Percentiles rank a stretch among this genome's conserved stretches.
phyloP scores from a whole-genome alignment of 2,329 filamentous ascomycete genomes.

The Biscogniauxia marginata region DNA sequence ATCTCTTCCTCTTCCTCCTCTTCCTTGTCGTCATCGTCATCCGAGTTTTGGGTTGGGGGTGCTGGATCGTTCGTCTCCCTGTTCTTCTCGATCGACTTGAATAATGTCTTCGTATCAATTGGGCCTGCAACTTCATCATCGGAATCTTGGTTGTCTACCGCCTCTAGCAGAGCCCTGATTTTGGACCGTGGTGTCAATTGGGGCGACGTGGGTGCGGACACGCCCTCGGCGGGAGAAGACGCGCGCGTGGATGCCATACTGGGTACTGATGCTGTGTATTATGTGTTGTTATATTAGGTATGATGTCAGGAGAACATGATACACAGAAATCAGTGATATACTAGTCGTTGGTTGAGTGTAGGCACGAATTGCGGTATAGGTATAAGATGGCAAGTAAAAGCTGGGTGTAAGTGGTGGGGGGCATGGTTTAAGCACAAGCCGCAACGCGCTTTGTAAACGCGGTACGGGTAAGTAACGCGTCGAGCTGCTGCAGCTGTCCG shows the following conservation, averaged over 20 bases:
- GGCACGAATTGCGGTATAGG: conserved; percentile 11
- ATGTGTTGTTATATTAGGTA: conserved; percentile 9
- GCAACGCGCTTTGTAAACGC: background rate
- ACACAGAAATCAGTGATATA: conserved; percentile 8
- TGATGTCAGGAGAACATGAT: conserved; percentile 20
- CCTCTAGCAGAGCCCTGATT: conserved; percentile 52
- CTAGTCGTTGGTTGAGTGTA: background rate
- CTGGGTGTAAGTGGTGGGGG: background rate
- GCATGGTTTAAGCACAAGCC: background rate
- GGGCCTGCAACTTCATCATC: conserved; percentile 39
- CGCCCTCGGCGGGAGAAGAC: conserved; percentile 43
- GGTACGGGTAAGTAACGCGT: background rate
- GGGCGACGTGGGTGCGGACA: conserved; percentile 43
- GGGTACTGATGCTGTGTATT: conserved; percentile 9
- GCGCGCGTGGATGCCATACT: conserved; percentile 50
- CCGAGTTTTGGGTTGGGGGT: conserved; percentile 19
- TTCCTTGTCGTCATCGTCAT: conserved; percentile 35
- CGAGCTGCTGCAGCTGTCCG: background rate
- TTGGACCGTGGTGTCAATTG: conserved; percentile 53
- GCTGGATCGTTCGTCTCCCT: conserved; percentile 10
- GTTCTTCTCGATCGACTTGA: conserved; percentile 23
- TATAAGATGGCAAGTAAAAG: background rate
- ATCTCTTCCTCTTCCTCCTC: conserved; percentile 40
- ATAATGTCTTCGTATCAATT: conserved; percentile 25
- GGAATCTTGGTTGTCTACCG: conserved; percentile 47